Base-by-base conservation (phyloP, 768 basidiomycete species). In the Dentipellis sp. region DNA sequence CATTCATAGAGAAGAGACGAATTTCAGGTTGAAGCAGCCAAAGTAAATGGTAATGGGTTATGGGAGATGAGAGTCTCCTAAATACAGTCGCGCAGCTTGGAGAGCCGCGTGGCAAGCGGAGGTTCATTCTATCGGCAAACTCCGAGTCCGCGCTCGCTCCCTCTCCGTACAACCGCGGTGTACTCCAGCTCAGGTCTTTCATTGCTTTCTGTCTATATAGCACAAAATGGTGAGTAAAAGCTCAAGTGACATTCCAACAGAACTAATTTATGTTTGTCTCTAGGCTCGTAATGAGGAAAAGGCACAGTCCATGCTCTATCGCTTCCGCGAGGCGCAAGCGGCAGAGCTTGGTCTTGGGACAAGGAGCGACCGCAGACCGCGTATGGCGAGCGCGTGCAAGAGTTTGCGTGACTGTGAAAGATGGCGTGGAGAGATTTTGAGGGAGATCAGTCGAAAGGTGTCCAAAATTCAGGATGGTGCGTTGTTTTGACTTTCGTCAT, bases 231-330 rank as follows among this genome's bases (percentile, higher is more conserved):
- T 50, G 12, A 2, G 48, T 29, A 16, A 50, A 45, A 7, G 23
- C 23, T 22, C 19, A 8, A 21, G 19, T 29, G 2, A n/a, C 29
- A 21, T 34, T 0, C 1, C 0, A 1, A 8, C 10, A 10, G 8
- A 17, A 50, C 23, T 35, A n/a, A 50, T 1, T 2, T n/a, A 11
- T 19, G 4, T 14, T 9, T 42, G 10, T 50, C 14, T 50, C 19
- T 47, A 92, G 94, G 94, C 94, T 59, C 88, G 94, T 70, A 97
- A 98, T 86, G 90, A 94, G 70, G 95, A 97, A 72, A 99, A 97
- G 70, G 91, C 94, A 1, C 94, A 95, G 71, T 91, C 88, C 16
- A 93, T 91, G 88, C 78, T 92, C 34, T 91, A 92, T 68, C 90
- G 93, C 57, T 97, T 99, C 73, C 88, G 95, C 54, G 94, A 98